These are phyloP conservation scores for Kluyveromyces sp. DNA, from an alignment of 1,139 yeast genomes.

Conservation along the genomic window DNA sequence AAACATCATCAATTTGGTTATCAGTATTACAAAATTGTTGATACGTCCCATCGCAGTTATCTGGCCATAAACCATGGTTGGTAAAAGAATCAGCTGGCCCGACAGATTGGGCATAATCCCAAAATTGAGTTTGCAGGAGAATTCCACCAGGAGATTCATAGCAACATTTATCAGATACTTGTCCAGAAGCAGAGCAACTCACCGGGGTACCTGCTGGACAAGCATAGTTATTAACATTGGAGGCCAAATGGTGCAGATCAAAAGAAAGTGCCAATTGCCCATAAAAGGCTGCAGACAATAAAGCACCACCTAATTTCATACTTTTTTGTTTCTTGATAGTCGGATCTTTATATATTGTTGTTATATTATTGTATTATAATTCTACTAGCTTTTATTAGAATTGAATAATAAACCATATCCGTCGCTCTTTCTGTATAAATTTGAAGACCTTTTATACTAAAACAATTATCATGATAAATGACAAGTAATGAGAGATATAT, in stretches of 20 bases:
- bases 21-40: conserved; percentile 68
- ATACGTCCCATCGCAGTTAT: conserved; percentile 67
- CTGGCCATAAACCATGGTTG: conserved; percentile 82
- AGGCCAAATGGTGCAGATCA: conserved; percentile 1
- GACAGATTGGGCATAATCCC: conserved; percentile 72
- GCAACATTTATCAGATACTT: conserved; percentile 59
- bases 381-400: no score
- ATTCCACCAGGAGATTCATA: conserved; percentile 87
- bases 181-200: conserved; percentile 48
- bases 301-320: neutral
- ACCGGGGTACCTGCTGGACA: conserved; percentile 66
- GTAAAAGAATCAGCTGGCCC: conserved; percentile 79
- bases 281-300: neutral
- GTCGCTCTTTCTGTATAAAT: no score
- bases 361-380: neutral
- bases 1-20: conserved; percentile 49
- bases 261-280: neutral
- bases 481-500: no score
- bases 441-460: no score
- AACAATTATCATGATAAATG: no score
- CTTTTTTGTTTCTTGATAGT: neutral
- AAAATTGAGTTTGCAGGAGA: conserved; percentile 79
- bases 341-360: neutral
- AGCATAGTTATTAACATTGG: neutral
- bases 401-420: no score